A percentile compares a stretch with the other conserved stretches of the same genome.
Conservation (phyloP, 495 filamentous ascomycete species). For the Penicillium simplicissimum region DNA sequence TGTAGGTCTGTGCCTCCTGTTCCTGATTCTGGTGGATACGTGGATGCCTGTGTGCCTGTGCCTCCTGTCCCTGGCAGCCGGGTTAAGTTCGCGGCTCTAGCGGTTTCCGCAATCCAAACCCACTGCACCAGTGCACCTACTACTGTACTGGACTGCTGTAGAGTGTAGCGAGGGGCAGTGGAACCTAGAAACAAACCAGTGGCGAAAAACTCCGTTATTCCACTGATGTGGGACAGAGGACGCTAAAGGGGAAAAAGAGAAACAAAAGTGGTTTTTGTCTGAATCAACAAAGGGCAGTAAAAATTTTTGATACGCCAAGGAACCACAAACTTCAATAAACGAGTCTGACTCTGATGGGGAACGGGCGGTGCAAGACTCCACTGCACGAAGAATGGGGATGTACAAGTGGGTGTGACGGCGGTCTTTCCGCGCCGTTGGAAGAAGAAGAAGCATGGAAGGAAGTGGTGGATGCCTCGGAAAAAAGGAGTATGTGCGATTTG, state of each 20-base stretch:
- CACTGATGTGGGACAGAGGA: constrained; percentile 5
- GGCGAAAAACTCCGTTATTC: background rate
- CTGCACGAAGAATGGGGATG: constrained; percentile 13
- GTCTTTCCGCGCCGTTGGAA: constrained; percentile 35
- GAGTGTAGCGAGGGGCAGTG: background rate
- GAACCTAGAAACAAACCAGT: constrained; percentile 1
- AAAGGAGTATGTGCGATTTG: constrained; percentile 6
- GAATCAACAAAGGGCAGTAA: constrained; percentile 5
- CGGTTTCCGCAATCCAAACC: constrained; percentile 11
- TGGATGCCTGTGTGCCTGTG: background rate
- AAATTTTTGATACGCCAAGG: constrained; percentile 22
- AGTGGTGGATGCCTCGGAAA: constrained; percentile 14
- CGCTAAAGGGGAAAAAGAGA: constrained; percentile 15
- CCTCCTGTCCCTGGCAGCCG: constrained; percentile 17
- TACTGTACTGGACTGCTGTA: background rate
- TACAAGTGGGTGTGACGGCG: background rate
- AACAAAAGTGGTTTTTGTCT: background rate
- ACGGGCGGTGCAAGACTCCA: constrained; percentile 17
- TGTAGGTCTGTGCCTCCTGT: background rate
- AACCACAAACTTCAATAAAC: constrained; percentile 32
- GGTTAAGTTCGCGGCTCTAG: constrained; percentile 14
- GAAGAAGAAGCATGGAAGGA: background rate
- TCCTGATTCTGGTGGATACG: background rate
- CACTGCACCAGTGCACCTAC: background rate
- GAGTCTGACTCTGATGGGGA: constrained; percentile 11